Conservation (phyloP, 2,329 filamentous ascomycete genomes). For the Keithomyces neogunnii region DNA sequence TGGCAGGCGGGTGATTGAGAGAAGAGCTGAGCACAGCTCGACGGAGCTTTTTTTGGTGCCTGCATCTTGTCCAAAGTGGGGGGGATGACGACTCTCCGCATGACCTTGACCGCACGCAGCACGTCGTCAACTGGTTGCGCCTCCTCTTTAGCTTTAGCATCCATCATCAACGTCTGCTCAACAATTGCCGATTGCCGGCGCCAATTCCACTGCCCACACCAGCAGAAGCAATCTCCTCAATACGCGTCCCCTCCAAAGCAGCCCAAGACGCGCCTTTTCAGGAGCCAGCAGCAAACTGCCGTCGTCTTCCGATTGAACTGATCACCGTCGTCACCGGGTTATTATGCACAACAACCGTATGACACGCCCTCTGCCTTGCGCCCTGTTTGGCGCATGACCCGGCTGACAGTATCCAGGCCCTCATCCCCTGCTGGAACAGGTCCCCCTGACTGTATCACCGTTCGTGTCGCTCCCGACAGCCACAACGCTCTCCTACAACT, state of each 20-base stretch:
- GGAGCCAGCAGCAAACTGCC: neutral
- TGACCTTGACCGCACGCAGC: too few relatives aligned
- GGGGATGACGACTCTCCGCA: neutral
- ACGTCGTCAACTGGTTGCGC: too few relatives aligned
- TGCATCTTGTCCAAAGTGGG: neutral
- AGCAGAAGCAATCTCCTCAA: too few relatives aligned
- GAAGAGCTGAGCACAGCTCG: neutral
- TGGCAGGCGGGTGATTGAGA: neutral
- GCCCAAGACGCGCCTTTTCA: too few relatives aligned
- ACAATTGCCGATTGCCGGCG: too few relatives aligned
- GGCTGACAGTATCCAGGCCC: constrained; percentile 44
- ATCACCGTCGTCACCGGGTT: neutral
- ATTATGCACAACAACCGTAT: constrained; percentile 28
- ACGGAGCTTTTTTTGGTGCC: neutral
- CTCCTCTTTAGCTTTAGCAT: too few relatives aligned
- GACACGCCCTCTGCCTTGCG: constrained; percentile 5
- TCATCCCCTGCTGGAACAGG: constrained; percentile 83
- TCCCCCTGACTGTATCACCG: constrained; percentile 87
- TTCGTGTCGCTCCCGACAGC: constrained; percentile 86
- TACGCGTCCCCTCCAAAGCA: too few relatives aligned
- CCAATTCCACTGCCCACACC: too few relatives aligned
- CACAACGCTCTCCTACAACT: constrained; percentile 89
- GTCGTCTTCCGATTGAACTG: neutral
- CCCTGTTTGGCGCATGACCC: neutral
- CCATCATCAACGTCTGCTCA: too few relatives aligned